Evolutionary conservation across 768 basidiomycete genomes (phyloP), one percentile per base, ranked within the genome.

Genomic region (Collybia sordida): DNA sequence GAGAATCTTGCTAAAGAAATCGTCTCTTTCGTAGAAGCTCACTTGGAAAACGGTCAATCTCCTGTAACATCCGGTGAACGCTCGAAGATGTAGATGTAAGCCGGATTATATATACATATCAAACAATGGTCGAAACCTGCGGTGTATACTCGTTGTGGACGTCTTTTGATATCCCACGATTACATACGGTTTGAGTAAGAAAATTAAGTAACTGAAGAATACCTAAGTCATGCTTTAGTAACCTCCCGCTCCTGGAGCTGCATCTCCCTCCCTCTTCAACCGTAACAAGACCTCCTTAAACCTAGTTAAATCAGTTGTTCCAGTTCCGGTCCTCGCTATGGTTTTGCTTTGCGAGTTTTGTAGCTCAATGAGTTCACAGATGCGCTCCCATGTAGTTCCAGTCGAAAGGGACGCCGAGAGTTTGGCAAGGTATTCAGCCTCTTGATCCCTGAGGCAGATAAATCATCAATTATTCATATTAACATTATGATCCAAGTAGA

Each of bases 281-380:
- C 90, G 79, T 60, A 99, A 70, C 47, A 99, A 72, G 39, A 98
- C 88, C 64, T 99, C 96, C 71, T 93, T 96, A 78, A 90, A 91
- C 52, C 96, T 78, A 38, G 84, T 72, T 31, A 98, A 75, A 62
- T 99, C 96, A 2, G 90, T 93, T 31, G 94, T 93, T 5, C 89
- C 89, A 9, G 90, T 73, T 12, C 92, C 92, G 25, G 89, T 82
- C 39, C 93, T 82, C 15, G 94, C 86, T 59, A 93, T 77, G 3
- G 94, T 98, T 76, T 98, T 99, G 77, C 91, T 94, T 69, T 98
- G 93, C 47, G 94, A 97, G 66, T 98, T 98, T 67, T 96, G 84
- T 31, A 99, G 78, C 58, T 95, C 92, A 53, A 97, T 70, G 44
- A 85, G 70, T 22, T 85, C 84, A 64, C 86, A 88, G 62, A 99